phyloP scores from a whole-genome alignment of 306 rosid species.

The Cajanus cajan region DNA sequence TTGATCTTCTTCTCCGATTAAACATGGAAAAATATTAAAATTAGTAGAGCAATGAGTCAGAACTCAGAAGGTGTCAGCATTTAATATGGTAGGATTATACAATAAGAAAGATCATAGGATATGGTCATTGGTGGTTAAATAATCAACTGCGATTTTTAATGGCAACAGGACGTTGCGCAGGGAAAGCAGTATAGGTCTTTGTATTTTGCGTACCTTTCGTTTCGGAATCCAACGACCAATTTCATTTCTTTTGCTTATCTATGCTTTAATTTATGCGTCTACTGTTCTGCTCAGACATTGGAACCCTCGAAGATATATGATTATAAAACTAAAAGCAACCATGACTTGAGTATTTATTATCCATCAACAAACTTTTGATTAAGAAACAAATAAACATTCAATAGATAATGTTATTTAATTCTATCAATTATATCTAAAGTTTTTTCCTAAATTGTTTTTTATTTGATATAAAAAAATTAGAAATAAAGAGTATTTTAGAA shows the following conservation, averaged over 20 bases:
- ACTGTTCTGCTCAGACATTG: neutral
- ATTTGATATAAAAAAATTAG: no score
- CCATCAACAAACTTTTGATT: no score
- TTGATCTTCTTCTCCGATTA: neutral
- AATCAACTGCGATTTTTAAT: neutral
- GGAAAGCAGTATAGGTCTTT: neutral
- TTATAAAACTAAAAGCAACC: no score
- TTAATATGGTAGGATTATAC: neutral
- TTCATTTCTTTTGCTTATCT: neutral
- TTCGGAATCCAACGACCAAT: neutral
- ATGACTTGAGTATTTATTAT: no score
- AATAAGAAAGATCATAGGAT: neutral
- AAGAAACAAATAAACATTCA: no score
- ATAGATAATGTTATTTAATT: no score
- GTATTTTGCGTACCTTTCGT: neutral
- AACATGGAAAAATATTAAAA: neutral
- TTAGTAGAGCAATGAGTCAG: neutral
- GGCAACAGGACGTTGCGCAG: neutral
- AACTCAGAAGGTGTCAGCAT: neutral
- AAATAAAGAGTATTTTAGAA: no score
- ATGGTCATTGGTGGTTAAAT: neutral
- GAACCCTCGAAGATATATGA: neutral
- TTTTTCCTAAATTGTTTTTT: no score
- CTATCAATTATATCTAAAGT: no score
- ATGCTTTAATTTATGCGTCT: neutral